Percentiles rank a stretch among this genome's conserved stretches.
These are phyloP conservation scores for Neostapfia colusana DNA, from an alignment of 176 grass and related monocot species.

Conservation along the genomic window DNA sequence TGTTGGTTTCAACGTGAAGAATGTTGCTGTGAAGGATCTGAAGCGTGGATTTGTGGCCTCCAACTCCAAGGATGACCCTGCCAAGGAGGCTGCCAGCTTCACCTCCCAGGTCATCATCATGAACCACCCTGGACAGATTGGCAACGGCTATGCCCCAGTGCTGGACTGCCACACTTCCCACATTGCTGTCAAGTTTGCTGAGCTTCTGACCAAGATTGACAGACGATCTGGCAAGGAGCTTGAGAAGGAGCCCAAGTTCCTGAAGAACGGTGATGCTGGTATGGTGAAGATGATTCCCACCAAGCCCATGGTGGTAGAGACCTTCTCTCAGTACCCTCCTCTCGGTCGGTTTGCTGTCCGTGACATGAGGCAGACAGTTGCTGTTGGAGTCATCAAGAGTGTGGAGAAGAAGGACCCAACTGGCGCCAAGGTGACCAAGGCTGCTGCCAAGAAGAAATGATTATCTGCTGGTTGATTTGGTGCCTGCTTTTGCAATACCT, in stretches of 20 bases:
- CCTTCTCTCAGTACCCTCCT: constrained; percentile 63
- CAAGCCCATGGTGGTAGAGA: constrained; percentile 96
- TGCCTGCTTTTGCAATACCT: neutral
- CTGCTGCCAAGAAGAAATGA: constrained; percentile 93
- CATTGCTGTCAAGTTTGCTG: constrained; percentile 89
- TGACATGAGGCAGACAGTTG: constrained; percentile 75
- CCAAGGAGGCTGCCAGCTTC: constrained; percentile 85
- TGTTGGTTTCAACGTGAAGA: constrained; percentile 87
- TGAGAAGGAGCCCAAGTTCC: constrained; percentile 86
- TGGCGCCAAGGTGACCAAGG: constrained; percentile 85
- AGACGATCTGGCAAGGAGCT: constrained; percentile 91
- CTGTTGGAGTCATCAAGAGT: constrained; percentile 80
- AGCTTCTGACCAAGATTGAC: constrained; percentile 83
- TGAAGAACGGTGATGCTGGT: constrained; percentile 90
- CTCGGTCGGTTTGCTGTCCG: constrained; percentile 74
- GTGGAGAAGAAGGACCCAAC: constrained; percentile 81
- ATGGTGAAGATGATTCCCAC: constrained; percentile 94
- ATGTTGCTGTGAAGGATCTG: constrained; percentile 82
- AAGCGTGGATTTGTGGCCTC: constrained; percentile 83
- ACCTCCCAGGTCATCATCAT: constrained; percentile 95
- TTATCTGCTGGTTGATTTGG: neutral
- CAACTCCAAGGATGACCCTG: constrained; percentile 93
- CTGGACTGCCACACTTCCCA: constrained; percentile 93
- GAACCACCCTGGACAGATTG: constrained; percentile 92
- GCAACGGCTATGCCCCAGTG: constrained; percentile 84